Conservation (phyloP, 441 rosid genomes). For the Populus trichocarpa region DNA sequence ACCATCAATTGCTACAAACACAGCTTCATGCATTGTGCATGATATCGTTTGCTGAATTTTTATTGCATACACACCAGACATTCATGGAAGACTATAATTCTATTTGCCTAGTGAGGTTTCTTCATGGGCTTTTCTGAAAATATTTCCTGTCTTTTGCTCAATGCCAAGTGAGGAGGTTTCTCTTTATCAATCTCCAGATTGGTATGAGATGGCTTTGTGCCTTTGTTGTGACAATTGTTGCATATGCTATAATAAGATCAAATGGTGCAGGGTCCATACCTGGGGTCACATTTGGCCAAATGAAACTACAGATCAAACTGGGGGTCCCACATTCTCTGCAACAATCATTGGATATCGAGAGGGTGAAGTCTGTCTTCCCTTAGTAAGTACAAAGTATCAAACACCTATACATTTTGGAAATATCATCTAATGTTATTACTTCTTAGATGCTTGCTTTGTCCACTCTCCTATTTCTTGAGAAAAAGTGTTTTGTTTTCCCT, state of each 20-base stretch:
- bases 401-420: neutral
- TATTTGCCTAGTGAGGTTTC: neutral
- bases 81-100: neutral
- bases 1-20: neutral
- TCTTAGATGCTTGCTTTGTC: neutral
- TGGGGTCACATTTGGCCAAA: conserved; percentile 75
- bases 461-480: neutral
- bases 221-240: conserved; percentile 10
- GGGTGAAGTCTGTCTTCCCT: conserved; percentile 85
- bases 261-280: conserved; percentile 71
- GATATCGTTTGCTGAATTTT: neutral
- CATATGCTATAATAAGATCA: neutral
- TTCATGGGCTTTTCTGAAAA: neutral
- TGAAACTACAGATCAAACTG: conserved; percentile 82
- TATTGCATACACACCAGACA: neutral
- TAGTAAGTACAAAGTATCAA: conserved; percentile 53
- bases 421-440: neutral
- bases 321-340: conserved; percentile 91
- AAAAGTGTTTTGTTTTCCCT: neutral
- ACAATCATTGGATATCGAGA: conserved; percentile 59
- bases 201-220: neutral
- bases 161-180: neutral
- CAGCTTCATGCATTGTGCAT: neutral
- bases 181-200: neutral
- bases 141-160: neutral